phyloP scores from a whole-genome alignment of 1,139 yeast genomes.

The Debaryomyces sp. region DNA sequence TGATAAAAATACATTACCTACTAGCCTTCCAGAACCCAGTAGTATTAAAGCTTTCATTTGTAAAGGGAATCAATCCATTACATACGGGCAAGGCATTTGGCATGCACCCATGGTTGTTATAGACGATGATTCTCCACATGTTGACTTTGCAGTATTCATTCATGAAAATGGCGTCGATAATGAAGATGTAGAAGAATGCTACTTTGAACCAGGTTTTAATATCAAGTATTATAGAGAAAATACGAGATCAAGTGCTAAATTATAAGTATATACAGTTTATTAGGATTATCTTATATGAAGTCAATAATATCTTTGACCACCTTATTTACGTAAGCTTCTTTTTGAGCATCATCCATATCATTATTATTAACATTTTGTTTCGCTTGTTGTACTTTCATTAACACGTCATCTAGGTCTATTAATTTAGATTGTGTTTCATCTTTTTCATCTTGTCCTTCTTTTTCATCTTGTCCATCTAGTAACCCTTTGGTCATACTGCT shows the following conservation, averaged over 20 bases:
- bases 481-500: slow-evolving; percentile 32
- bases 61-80: slow-evolving; percentile 83
- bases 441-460: not conserved
- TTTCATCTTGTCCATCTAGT: slow-evolving; percentile 16
- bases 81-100: slow-evolving; percentile 72
- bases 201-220: slow-evolving; percentile 61
- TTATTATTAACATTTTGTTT: slow-evolving; percentile 25
- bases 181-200: slow-evolving; percentile 83
- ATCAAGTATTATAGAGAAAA: slow-evolving; percentile 30
- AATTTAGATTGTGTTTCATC: slow-evolving; percentile 10
- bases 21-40: slow-evolving; percentile 60
- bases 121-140: slow-evolving; percentile 47
- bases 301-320: slow-evolving; percentile 42
- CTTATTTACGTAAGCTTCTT: slow-evolving; percentile 33
- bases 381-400: slow-evolving; percentile 35
- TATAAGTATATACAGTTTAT: slow-evolving; percentile 12
- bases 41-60: slow-evolving; percentile 70
- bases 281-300: slow-evolving; percentile 25
- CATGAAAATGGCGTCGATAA: slow-evolving; percentile 79
- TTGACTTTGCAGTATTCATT: slow-evolving; percentile 85
- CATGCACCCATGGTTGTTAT: slow-evolving; percentile 95
- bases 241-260: slow-evolving; percentile 13
- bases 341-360: slow-evolving; percentile 26
- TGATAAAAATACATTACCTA: slow-evolving; percentile 35
- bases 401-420: slow-evolving; percentile 29